Evolutionary conservation across 371 early-diverging fungal species (phyloP), one percentile per base, ranked within the genome.

Genomic region (Chytridium lagenaria): DNA sequence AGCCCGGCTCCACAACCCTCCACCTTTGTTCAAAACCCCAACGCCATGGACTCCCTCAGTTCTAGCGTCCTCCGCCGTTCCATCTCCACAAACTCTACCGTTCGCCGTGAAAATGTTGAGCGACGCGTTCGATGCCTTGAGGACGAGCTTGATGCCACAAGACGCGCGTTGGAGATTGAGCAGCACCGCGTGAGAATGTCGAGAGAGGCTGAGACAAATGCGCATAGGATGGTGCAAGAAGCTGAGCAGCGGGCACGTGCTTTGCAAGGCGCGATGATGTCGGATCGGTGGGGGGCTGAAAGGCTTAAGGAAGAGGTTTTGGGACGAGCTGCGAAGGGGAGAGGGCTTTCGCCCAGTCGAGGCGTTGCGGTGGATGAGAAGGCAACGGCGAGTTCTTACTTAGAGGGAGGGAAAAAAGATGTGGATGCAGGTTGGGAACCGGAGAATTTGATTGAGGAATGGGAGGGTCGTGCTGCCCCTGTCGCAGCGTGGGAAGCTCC

Each of bases 281-380:
- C 7, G 7, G 30, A 55, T 10, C 10, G 10, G 10, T 7, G 5
- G 23, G 30, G 5, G 5, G 26, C 22, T 19, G 7, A 26, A 10
- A 55, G 57, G 57, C 5, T 55, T 5, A 55, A 55, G 57, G 57
- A 55, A 55, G 57, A 55, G 57, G 30, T 55, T 55, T 30, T 55
- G 22, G 57, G 26, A 7, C 10, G 57, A 23, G 57, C 57, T 19
- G 57, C 57, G 10, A 19, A 23, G 22, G 16, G 23, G 26, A 19
- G 57, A 26, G 57, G 23, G 57, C 10, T 49, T n/a, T n/a, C n/a
- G n/a, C n/a, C n/a, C n/a, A n/a, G n/a, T n/a, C n/a, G n/a, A n/a
- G n/a, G n/a, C n/a, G 22, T 49, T 49, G 22, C n/a, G n/a, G n/a
- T n/a, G n/a, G n/a, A n/a, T n/a, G n/a, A n/a, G n/a, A n/a, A n/a